Base-by-base conservation (phyloP, 176 grass and related monocot genomes). In the Cenchrus fungigraminus region DNA sequence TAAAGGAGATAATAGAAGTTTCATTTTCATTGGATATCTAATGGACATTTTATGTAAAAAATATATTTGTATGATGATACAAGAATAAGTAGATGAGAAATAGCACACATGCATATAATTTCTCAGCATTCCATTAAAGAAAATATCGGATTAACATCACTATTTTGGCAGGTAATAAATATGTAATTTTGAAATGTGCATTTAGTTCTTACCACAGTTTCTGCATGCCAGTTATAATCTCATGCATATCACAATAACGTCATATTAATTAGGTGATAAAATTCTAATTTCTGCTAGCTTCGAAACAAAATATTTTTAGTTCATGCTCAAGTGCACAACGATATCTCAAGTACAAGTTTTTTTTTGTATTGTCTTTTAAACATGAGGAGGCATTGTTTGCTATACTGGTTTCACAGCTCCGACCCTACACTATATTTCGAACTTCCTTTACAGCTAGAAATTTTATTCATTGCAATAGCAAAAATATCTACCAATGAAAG, bases 1-100 rank as follows among this genome's bases (percentile, higher is more conserved):
- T 17, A 70, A 70, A 71, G 68, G 68, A 49, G 68, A 20, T n/a
- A 46, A 47, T 22, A 71, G 4, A 71, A 71, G 44, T 49, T 70
- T 25, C 11, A 49, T 71, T 44, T 44, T 10, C 40, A 45, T 45
- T 70, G 67, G 40, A 45, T 45, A 45, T 12, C 17, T 13, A 70
- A 70, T 45, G 17, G 8, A 72, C 45, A 6, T 0, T 12, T 50
- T 22, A 50, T 25, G n/a, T 50, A 9, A 49, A 49, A 47, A 71
- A 71, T 25, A 0, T 52, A 8, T 68, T 9, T 11, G 6, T 68
- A n/a, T 11, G 16, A 70, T n/a, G 42, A 70, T 20, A 46, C 19
- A 3, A 43, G 9, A 46, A 71, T 3, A 46, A n/a, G 19, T 46
- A 71, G 42, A 9, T 71, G 42, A 70, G 67, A 45, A 69, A 10